Conservation (phyloP, 2,329 filamentous ascomycete genomes). For the Fusarium buxicola region DNA sequence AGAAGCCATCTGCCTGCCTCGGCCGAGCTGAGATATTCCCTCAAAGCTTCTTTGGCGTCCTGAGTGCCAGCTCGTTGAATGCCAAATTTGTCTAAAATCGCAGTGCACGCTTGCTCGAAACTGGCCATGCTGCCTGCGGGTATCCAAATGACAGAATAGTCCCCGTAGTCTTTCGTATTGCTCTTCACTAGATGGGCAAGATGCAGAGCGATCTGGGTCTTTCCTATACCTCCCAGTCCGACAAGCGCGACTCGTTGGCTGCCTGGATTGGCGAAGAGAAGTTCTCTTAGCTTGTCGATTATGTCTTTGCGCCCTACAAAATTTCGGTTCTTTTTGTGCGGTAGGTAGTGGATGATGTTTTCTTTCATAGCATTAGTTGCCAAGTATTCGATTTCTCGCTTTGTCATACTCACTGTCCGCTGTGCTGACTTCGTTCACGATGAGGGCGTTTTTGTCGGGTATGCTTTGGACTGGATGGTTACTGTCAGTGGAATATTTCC, state of each 20-base stretch:
- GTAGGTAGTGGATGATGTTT: not conserved
- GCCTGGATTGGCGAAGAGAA: not conserved
- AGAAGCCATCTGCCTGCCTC: slow-evolving; percentile 53
- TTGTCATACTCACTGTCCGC: not conserved
- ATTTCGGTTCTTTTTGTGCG: not conserved
- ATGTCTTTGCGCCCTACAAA: not conserved
- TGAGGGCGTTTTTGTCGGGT: too few relatives aligned
- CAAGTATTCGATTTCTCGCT: not conserved
- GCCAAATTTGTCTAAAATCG: not conserved
- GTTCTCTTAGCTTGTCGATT: accelerated
- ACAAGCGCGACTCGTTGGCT: not conserved
- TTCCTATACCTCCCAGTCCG: not conserved
- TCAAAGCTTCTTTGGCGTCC: not conserved
- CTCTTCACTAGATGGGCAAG: not conserved
- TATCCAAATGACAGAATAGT: not conserved
- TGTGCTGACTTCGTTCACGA: too few relatives aligned
- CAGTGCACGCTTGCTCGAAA: not conserved
- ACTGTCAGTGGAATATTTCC: too few relatives aligned
- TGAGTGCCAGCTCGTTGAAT: accelerated
- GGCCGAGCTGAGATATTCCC: slow-evolving; percentile 41
- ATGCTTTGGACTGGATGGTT: not conserved
- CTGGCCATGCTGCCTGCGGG: not conserved
- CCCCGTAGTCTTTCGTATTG: accelerated
- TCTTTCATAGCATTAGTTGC: not conserved
- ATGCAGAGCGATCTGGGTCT: not conserved